These are phyloP conservation scores for Pyrenophora teres DNA, from an alignment of 2,329 filamentous ascomycete species.

Conservation along the genomic window DNA sequence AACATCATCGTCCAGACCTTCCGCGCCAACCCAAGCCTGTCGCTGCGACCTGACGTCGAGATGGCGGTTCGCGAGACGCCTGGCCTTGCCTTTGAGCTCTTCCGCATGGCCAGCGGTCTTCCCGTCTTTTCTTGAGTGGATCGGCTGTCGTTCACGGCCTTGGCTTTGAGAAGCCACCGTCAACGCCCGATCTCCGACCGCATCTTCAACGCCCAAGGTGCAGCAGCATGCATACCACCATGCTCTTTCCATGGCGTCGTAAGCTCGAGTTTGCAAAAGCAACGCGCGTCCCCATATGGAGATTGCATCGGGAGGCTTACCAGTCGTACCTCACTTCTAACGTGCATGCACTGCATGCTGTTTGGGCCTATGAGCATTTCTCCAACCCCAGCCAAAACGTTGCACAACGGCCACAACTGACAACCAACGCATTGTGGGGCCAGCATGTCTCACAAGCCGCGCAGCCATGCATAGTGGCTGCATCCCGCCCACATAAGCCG, in stretches of 20 bases:
- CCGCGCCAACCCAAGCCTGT: constrained; percentile 52
- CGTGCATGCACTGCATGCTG: not conserved
- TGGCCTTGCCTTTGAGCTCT: constrained; percentile 55
- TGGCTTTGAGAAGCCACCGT: not conserved
- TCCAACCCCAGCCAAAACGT: constrained; percentile 3
- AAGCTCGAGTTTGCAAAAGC: not conserved
- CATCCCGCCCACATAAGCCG: not conserved
- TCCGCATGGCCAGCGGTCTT: constrained; percentile 54
- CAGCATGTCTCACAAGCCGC: constrained; percentile 5
- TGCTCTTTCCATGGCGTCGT: not conserved
- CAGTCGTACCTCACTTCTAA: not conserved
- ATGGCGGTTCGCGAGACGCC: constrained; percentile 52
- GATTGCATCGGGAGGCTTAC: not conserved
- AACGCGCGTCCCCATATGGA: constrained; percentile 1
- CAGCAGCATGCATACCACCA: constrained; percentile 6
- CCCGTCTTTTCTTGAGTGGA: constrained; percentile 44
- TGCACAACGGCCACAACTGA: constrained; percentile 8
- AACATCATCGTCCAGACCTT: constrained; percentile 55
- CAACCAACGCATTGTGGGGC: constrained; percentile 4
- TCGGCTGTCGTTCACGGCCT: not conserved
- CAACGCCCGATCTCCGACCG: not conserved
- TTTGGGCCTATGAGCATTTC: not conserved
- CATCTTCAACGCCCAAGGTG: not conserved
- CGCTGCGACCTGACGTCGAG: constrained; percentile 53
- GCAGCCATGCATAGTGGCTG: constrained; percentile 1